These are phyloP conservation scores for Rhizopogon sp. DNA, from an alignment of 768 basidiomycete species.

Conservation along the genomic window DNA sequence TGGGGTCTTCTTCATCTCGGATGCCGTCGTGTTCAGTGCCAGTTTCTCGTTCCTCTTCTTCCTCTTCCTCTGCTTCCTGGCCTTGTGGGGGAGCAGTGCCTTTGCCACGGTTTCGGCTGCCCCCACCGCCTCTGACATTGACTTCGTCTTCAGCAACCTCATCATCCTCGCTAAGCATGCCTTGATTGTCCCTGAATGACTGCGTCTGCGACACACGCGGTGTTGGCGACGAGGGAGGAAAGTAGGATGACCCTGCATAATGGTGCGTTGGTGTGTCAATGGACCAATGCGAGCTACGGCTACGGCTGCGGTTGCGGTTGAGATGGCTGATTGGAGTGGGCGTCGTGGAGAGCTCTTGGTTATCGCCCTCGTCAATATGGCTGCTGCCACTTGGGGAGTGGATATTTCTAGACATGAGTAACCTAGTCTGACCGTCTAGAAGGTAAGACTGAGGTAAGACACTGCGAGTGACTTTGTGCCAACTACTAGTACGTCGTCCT, in stretches of 20 bases:
- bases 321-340: slow-evolving; percentile 34
- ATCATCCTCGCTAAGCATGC: slow-evolving; percentile 48
- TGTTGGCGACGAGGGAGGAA: slow-evolving; percentile 43
- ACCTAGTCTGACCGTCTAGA: too few relatives aligned
- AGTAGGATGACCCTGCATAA: slow-evolving; percentile 67
- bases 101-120: slow-evolving; percentile 33
- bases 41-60: slow-evolving; percentile 26
- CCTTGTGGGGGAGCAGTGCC: slow-evolving; percentile 37
- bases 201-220: slow-evolving; percentile 37
- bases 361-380: slow-evolving; percentile 30
- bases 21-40: slow-evolving; percentile 4
- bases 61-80: slow-evolving; percentile 30
- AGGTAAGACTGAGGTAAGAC: too few relatives aligned
- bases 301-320: slow-evolving; percentile 38
- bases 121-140: slow-evolving; percentile 29
- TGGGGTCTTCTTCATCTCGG: slow-evolving; percentile 67
- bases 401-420: slow-evolving; percentile 5
- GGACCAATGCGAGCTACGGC: slow-evolving; percentile 56
- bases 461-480: too few relatives aligned
- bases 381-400: slow-evolving; percentile 12
- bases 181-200: slow-evolving; percentile 40
- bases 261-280: slow-evolving; percentile 59
- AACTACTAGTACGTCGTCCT: too few relatives aligned
- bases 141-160: slow-evolving; percentile 23
- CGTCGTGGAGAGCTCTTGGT: slow-evolving; percentile 33